Base-by-base conservation (phyloP, 148 eudicot genomes). In the Rhododendron vialii region DNA sequence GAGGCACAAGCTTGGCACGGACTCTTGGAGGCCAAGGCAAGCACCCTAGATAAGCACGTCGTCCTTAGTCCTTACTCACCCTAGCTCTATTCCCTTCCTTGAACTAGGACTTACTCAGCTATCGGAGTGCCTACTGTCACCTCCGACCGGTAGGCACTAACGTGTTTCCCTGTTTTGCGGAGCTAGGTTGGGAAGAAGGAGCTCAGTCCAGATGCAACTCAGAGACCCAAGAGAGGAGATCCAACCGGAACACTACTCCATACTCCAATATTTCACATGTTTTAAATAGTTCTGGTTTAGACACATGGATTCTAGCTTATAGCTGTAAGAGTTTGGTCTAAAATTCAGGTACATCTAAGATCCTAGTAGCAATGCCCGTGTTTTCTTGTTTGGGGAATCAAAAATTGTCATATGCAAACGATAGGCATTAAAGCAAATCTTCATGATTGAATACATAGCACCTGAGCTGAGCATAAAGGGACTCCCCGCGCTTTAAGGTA, bases 391-490 rank as follows among this genome's bases (percentile, higher is more conserved):
- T 67, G 26, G 35, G 15, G 78, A 41, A 18, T 53, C 5, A 69
- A 83, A 45, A 47, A 41, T 30, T 38, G 50, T 30, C 61, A 51
- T n/a, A 74, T 20, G n/a, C 20, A 83, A 71, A 20, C 2, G 15
- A 20, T 45, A 30, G 35, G 36, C 43, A 67, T 30, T 5, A 71
- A 71, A 71, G 22, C 15, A 35, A 69, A 83, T 28, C 26, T 82
- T 77, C 48, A 30, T 36, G 81, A 85, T 76, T 26, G 18, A 26
- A 85, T 38, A 85, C 28, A 24, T 87, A 38, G 78, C 51, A 96
- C 99, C 99, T 97, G 99, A 85, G 99, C 98, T 26, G 99, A 93
- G 89, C 94, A 86, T 48, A 97, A 89, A 59, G 99, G 99, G 15
- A 95, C 98, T 65, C 98, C 99, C 82, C 98, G 93, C 51, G 90